A percentile compares a stretch with the other conserved stretches of the same genome.
Conservation (phyloP, 1,139 yeast species). For the Scheffersomyces insectosa region DNA sequence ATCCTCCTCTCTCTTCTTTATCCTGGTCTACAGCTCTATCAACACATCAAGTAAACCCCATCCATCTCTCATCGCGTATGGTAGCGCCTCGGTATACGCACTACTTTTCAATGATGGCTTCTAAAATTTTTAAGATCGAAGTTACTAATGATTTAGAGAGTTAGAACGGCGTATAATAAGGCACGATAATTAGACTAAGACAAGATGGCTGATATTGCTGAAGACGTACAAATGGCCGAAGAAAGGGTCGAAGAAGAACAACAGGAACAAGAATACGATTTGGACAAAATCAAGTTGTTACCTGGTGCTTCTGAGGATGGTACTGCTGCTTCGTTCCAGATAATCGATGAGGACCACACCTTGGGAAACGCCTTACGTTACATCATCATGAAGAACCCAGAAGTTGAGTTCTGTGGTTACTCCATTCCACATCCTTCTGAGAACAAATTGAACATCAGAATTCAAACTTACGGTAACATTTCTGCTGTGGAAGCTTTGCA, state of each 20-base stretch:
- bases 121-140: too few relatives aligned
- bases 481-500: constrained; percentile 94
- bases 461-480: constrained; percentile 87
- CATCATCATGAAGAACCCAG: constrained; percentile 95
- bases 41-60: too few relatives aligned
- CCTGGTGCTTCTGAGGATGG: constrained; percentile 97
- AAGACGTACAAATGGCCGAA: constrained; percentile 27
- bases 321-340: constrained; percentile 91
- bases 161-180: too few relatives aligned
- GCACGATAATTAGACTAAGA: background rate
- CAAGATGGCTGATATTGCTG: constrained; percentile 22
- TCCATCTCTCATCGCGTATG: too few relatives aligned
- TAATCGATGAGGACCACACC: constrained; percentile 92
- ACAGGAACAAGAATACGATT: constrained; percentile 44
- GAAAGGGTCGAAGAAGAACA: constrained; percentile 17
- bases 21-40: too few relatives aligned
- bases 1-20: too few relatives aligned
- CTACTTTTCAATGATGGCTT: too few relatives aligned
- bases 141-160: too few relatives aligned
- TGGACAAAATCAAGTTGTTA: constrained; percentile 56
- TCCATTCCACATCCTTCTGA: constrained; percentile 99
- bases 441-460: constrained; percentile 81
- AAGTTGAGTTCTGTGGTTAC: constrained; percentile 97
- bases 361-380: constrained; percentile 91
- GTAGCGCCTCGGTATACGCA: too few relatives aligned